phyloP scores from a whole-genome alignment of 75 land plant genomes.

The Chamaecyparis obtusa region DNA sequence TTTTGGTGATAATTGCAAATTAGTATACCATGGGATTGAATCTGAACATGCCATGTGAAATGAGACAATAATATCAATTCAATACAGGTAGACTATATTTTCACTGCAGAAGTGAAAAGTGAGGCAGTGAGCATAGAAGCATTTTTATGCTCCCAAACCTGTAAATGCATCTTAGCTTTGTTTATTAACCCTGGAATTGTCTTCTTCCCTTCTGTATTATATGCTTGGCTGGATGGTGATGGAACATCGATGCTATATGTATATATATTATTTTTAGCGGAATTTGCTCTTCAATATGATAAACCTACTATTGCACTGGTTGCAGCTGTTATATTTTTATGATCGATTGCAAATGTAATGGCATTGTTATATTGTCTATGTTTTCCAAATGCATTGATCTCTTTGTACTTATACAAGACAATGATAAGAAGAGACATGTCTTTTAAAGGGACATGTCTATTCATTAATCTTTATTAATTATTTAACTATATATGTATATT shows the following conservation, averaged over 20 bases:
- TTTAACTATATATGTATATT: no score
- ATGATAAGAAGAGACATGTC: no score
- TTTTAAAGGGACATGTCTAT: no score
- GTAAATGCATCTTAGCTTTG: not conserved
- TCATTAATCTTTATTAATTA: no score
- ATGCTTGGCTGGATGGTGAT: not conserved
- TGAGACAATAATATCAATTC: not conserved
- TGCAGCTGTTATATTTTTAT: no score
- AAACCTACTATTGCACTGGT: not conserved
- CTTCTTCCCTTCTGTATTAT: not conserved
- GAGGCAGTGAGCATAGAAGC: not conserved
- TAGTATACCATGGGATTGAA: conserved; percentile 18
- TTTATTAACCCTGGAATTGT: not conserved
- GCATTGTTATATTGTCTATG: no score
- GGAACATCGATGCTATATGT: not conserved
- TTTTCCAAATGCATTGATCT: no score
- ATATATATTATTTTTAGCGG: not conserved
- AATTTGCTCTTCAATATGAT: not conserved
- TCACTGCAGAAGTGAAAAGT: not conserved
- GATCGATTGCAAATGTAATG: no score
- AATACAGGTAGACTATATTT: not conserved
- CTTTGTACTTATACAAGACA: no score
- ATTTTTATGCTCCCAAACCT: not conserved
- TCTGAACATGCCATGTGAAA: not conserved
- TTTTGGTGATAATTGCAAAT: conserved; percentile 51